Base-by-base conservation (phyloP, 2,329 filamentous ascomycete species). In the Metarhizium humberi region DNA sequence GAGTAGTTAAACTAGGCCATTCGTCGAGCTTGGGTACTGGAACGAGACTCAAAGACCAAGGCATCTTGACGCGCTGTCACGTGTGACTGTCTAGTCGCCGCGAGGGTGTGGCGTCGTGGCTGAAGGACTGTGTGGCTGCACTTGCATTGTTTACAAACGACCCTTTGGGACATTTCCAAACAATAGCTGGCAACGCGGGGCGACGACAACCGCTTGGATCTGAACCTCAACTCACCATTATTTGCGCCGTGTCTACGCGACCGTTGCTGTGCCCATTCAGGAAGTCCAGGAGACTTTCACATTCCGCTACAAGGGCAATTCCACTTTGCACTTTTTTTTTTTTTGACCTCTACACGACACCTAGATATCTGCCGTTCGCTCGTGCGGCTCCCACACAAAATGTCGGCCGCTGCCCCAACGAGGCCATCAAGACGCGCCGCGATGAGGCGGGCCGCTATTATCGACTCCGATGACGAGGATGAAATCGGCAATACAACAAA, bases 401-500 rank as follows among this genome's bases (percentile, higher is more conserved):
- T 71, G 67, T 68, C 68, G 54, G 62, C 64, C 30, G 53, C 64
- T 32, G 62, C 66, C 43, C 64, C 68, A 49, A 67, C 73, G 53
- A 72, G 72, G 55, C 66, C 70, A 51, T 65, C 71, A 54, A 64
- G 72, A 64, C 71, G 71, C 66, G 69, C 74, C 57, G 75, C 77
- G 42, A 71, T 87, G 53, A 82, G 90, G 66, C 84, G 86, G 63
- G 87, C 85, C 63, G 82, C 87, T 52, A 79, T 95, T 50, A 75
- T 92, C 57, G 90, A 95, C 61, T 90, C 85, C 8, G 90, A 92
- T 46, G 90, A 95, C 56, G 88, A 90, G 55, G 83, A 87, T 60
- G 76, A 82, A 54, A 71, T 78, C 43, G 75, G 79, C 59, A 77
- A 81, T 64, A 78, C 81, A 52, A 74, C 67, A 46, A 68, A 62